These are phyloP conservation scores for Erythrophleum ivorense DNA, from an alignment of 331 rosid species.

Conservation along the genomic window DNA sequence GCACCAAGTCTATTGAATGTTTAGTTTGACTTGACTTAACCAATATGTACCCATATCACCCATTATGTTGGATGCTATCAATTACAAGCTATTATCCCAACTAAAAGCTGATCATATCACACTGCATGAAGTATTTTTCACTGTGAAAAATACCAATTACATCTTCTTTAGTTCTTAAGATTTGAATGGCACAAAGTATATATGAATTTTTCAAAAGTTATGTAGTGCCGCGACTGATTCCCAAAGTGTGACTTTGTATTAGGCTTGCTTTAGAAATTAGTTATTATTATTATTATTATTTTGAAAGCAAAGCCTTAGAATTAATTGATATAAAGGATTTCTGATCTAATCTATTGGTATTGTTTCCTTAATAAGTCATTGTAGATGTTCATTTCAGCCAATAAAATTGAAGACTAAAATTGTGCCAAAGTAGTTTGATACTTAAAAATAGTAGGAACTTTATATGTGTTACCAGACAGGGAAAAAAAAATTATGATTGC, in stretches of 20 bases:
- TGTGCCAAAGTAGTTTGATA: conserved; percentile 1
- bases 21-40: too few relatives aligned
- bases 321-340: not conserved
- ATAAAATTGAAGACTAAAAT: conserved; percentile 9
- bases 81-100: not conserved
- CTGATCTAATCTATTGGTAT: not conserved
- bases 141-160: not conserved
- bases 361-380: conserved; percentile 17
- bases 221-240: conserved; percentile 17
- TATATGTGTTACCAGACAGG: too few relatives aligned
- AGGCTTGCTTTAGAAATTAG: too few relatives aligned
- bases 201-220: not conserved
- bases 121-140: not conserved
- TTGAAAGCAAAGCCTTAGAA: not conserved
- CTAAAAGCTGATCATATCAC: not conserved
- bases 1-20: too few relatives aligned
- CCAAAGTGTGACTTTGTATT: not conserved
- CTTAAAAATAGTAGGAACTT: too few relatives aligned
- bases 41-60: too few relatives aligned
- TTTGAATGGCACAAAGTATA: conserved; percentile 3
- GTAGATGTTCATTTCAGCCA: not conserved
- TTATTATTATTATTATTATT: too few relatives aligned
- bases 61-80: not conserved
- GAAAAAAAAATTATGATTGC: not conserved
- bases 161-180: not conserved